Evolutionary conservation across 2,329 filamentous ascomycete genomes (phyloP).

Genomic region (Aurifilum marmelostoma): DNA sequence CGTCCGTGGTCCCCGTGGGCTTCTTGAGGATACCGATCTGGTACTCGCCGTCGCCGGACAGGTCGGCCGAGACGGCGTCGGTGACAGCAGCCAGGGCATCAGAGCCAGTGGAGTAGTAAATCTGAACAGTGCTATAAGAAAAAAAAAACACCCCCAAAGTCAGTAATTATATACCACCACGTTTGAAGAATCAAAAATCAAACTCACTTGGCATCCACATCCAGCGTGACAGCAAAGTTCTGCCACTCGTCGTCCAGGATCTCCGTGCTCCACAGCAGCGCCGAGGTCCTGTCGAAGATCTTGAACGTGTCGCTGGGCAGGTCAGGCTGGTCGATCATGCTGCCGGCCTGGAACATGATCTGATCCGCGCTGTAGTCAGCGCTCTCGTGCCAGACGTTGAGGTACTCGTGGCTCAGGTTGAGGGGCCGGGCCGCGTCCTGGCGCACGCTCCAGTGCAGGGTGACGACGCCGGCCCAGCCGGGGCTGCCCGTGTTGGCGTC

Average conservation of each 20-base stretch:
- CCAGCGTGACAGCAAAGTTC: slow-evolving; percentile 62
- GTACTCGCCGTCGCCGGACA: slow-evolving; percentile 56
- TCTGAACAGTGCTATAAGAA: slow-evolving; percentile 52
- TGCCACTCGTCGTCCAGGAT: slow-evolving; percentile 56
- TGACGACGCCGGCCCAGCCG: slow-evolving; percentile 40
- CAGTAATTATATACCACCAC: too few species aligned
- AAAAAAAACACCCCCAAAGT: too few species aligned
- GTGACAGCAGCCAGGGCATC: slow-evolving; percentile 53
- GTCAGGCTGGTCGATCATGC: slow-evolving; percentile 41
- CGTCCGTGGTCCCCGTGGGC: slow-evolving; percentile 53
- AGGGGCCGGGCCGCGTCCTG: slow-evolving; percentile 39
- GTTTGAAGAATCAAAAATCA: too few species aligned
- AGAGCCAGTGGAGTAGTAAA: slow-evolving; percentile 58
- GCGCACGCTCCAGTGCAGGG: slow-evolving; percentile 42
- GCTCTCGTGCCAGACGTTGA: slow-evolving; percentile 43
- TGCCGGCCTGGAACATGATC: slow-evolving; percentile 43
- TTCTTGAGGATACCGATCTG: slow-evolving; percentile 65
- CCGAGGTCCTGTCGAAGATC: slow-evolving; percentile 44
- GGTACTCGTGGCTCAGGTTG: slow-evolving; percentile 44
- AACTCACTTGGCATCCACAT: slow-evolving; percentile 59
- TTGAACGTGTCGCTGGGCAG: slow-evolving; percentile 46
- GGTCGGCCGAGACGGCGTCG: slow-evolving; percentile 49
- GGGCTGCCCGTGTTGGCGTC: slow-evolving; percentile 46
- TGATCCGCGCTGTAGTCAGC: slow-evolving; percentile 43
- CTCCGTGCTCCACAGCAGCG: slow-evolving; percentile 44